Evolutionary conservation across 2,329 filamentous ascomycete species (phyloP).

Genomic region (Bisporella sp.): DNA sequence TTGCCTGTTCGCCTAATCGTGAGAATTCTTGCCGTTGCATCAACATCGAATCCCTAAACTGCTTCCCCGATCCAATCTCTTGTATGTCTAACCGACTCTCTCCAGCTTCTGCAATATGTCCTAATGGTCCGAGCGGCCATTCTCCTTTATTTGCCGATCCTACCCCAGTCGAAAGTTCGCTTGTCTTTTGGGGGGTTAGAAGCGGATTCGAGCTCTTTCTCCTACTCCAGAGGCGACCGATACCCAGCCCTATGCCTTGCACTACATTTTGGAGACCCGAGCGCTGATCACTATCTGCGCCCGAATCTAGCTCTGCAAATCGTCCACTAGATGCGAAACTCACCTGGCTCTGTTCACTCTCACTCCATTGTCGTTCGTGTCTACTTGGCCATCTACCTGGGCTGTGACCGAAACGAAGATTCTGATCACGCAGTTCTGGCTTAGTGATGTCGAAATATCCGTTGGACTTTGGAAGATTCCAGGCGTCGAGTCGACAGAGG

Average conservation of each 20-base stretch:
- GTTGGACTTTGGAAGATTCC: slow-evolving; percentile 10
- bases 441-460: slow-evolving; percentile 15
- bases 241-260: neutral
- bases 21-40: neutral
- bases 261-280: neutral
- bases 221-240: neutral
- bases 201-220: neutral
- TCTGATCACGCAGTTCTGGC: slow-evolving; percentile 4
- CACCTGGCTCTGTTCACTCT: neutral
- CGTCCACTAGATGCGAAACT: neutral
- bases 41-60: neutral
- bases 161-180: too few relatives aligned
- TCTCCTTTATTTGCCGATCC: too few relatives aligned
- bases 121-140: too few relatives aligned
- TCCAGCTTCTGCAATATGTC: neutral
- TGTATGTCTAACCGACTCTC: neutral
- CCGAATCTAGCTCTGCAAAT: neutral
- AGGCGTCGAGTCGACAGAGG: slow-evolving; percentile 12
- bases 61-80: neutral
- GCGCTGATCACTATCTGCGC: neutral
- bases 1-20: neutral
- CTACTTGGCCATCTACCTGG: slow-evolving; percentile 10
- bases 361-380: slow-evolving; percentile 19
- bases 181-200: too few relatives aligned
- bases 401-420: slow-evolving; percentile 4